Base-by-base conservation (phyloP, 2,329 filamentous ascomycete genomes). In the Penicillium nordicum region DNA sequence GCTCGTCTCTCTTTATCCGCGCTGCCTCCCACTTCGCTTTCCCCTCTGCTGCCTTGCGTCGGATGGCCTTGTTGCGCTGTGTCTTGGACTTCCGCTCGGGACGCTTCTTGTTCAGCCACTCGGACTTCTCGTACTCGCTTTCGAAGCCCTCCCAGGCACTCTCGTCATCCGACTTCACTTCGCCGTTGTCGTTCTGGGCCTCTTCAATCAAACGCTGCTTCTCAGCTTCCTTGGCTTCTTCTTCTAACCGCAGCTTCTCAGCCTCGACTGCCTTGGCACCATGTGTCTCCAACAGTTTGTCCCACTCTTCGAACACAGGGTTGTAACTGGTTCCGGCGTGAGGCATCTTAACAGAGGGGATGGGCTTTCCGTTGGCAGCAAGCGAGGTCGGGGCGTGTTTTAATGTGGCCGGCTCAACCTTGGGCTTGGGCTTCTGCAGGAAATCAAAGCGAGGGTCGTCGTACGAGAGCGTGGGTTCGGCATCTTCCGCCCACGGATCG, bases 271-370 rank as follows among this genome's bases (percentile, higher is more conserved):
- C 92, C 74, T 89, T 90, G 54, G 87, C 82, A 44, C 90, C 89
- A 74, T 95, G 90, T 41, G 84, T 80, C 21, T 83, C 81, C 43
- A 96, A 78, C 16, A 93, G 84, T 9, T 84, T 81, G 66, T 92
- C 88, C 82, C 95, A 99, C 61, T 96, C 92, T 61, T 85, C 83
- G 65, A 95, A 95, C 6, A 84, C 79, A 0, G 94, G 94, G 72
- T 99, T 99, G 78, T 99, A 99, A 66, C 90, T 96, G 73, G 88
- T 90, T 57, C 90, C 92, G 16, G 88, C 90, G 7, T 86, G 82
- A 1, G 94, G 94, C 68, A 86, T 89, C 59, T 83, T 81, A 0
- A 99, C 88, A 3, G 92, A 87, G 1, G 90, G 89, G 9, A 96
- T 80, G 0, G 82, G 74, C 72, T 93, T 96, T 37, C 92, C 92